Conservation (phyloP, 441 rosid species). For the Brassica hybrid region DNA sequence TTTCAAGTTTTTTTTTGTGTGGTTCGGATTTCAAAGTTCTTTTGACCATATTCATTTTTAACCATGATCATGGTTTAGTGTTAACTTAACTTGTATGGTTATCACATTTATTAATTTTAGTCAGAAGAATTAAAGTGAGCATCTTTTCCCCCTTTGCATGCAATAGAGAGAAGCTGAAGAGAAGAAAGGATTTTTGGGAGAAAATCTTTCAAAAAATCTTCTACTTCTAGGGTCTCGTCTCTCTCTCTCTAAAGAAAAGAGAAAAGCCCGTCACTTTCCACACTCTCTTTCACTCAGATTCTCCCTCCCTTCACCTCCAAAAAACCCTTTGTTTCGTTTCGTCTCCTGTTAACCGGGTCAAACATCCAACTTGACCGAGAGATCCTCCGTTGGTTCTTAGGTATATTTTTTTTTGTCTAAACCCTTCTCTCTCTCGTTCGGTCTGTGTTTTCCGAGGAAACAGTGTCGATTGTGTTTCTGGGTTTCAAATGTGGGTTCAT, state of each 20-base stretch:
- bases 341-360: slow-evolving; percentile 16
- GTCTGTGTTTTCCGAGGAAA: neutral
- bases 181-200: slow-evolving; percentile 6
- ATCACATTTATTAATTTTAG: neutral
- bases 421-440: neutral
- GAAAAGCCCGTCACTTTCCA: slow-evolving; percentile 21
- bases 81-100: neutral
- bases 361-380: too few relatives aligned
- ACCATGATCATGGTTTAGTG: neutral
- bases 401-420: slow-evolving; percentile 14
- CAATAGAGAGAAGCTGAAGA: slow-evolving; percentile 28
- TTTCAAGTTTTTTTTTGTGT: too few relatives aligned
- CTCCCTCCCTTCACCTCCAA: slow-evolving; percentile 9
- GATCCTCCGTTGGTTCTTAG: slow-evolving; percentile 25
- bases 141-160: slow-evolving; percentile 31
- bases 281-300: slow-evolving; percentile 32
- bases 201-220: neutral
- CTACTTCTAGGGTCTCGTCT: neutral
- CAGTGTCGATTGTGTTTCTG: slow-evolving; percentile 18
- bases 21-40: too few relatives aligned
- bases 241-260: neutral
- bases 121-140: neutral
- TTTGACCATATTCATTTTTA: neutral
- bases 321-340: slow-evolving; percentile 19
- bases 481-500: neutral